Percentiles rank a stretch among this genome's conserved stretches.
phyloP scores from a whole-genome alignment of 805 yeast species.

The Saturnispora diversa region DNA sequence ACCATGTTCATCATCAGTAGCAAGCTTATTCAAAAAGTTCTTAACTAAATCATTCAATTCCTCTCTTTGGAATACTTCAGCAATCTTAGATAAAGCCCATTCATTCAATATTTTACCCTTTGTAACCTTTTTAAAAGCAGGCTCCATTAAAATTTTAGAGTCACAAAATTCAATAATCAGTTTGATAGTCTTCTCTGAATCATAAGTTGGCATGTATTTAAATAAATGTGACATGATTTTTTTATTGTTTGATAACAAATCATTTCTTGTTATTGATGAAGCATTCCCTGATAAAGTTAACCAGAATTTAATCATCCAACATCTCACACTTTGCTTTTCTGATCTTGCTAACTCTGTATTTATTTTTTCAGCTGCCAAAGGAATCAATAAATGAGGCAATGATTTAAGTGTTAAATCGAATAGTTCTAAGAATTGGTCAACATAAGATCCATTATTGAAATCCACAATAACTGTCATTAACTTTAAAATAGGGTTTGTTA shows the following conservation, averaged over 20 bases:
- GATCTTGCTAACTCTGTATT: constrained; percentile 37
- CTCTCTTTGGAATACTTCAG: constrained; percentile 36
- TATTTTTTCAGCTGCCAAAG: constrained; percentile 27
- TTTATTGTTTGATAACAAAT: constrained; percentile 46
- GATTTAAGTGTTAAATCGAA: constrained; percentile 62
- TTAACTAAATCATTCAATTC: constrained; percentile 33
- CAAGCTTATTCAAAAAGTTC: constrained; percentile 40
- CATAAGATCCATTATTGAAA: constrained; percentile 41
- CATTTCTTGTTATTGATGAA: constrained; percentile 53
- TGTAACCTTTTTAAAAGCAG: constrained; percentile 52
- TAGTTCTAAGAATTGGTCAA: constrained; percentile 50
- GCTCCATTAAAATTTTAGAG: constrained; percentile 47
- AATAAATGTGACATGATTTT: constrained; percentile 61
- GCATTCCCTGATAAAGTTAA: constrained; percentile 41
- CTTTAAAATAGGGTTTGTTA: constrained; percentile 55
- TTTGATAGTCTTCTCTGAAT: constrained; percentile 37
- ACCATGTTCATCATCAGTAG: constrained; percentile 45
- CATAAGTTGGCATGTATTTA: constrained; percentile 50
- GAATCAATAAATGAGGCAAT: constrained; percentile 54
- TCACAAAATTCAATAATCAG: constrained; percentile 42
- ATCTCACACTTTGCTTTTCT: constrained; percentile 43
- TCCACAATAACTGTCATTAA: constrained; percentile 45
- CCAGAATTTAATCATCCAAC: constrained; percentile 55
- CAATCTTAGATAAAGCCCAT: constrained; percentile 52
- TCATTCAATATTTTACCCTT: constrained; percentile 77